Percentiles rank a stretch among this genome's conserved stretches.
Conservation (phyloP, 2,329 filamentous ascomycete genomes). For the Aureobasidium mangrovei region DNA sequence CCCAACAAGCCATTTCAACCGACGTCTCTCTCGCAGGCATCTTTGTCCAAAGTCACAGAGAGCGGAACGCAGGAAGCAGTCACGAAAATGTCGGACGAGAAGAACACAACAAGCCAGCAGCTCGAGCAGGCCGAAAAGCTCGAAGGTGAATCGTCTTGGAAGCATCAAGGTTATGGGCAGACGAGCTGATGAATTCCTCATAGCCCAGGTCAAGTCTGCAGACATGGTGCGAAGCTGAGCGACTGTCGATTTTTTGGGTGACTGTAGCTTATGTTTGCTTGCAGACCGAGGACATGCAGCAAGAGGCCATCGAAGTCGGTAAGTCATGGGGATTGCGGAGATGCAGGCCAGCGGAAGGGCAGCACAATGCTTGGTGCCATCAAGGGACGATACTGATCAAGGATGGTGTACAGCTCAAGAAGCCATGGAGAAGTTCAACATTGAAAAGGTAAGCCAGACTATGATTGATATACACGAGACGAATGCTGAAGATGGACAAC, state of each 20-base stretch:
- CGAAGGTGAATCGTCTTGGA: conserved; percentile 43
- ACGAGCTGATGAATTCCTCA: conserved; percentile 15
- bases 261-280: background rate
- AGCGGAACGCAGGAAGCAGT: background rate
- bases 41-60: background rate
- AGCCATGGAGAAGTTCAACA: conserved; percentile 62
- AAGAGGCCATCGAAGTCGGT: conserved; percentile 93
- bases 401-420: conserved; percentile 48
- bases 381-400: background rate
- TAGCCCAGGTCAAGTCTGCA: conserved; percentile 94
- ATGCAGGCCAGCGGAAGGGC: background rate
- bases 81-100: conserved; percentile 31
- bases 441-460: conserved; percentile 53
- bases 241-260: background rate
- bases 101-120: conserved; percentile 12
- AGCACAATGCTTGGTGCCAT: background rate
- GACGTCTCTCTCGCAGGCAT: background rate
- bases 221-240: conserved; percentile 70
- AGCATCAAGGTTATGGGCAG: background rate
- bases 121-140: conserved; percentile 51
- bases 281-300: conserved; percentile 94
- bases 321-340: conserved; percentile 32
- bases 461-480: background rate
- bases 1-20: conserved; percentile 9
- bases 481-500: conserved; percentile 3